Evolutionary conservation across 768 basidiomycete genomes (phyloP).

Genomic region (Lactarius quietus): DNA sequence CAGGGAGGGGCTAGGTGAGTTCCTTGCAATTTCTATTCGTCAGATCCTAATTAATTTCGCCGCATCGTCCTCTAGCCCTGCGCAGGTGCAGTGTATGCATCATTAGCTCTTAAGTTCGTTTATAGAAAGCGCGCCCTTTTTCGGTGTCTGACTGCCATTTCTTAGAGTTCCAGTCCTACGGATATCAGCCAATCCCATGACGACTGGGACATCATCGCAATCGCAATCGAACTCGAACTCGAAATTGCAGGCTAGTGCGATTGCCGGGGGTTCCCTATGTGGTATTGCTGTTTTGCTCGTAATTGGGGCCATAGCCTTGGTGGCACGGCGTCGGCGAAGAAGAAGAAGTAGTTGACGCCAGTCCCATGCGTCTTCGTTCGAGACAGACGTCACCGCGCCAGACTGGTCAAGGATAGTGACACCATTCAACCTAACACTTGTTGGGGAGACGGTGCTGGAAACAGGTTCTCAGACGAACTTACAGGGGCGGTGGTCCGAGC

Average conservation of each 20-base stretch:
- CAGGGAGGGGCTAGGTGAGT: slow-evolving; percentile 19
- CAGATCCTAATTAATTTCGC: not conserved
- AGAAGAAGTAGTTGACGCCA: too few species aligned
- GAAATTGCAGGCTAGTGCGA: slow-evolving; percentile 11
- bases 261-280: slow-evolving; percentile 23
- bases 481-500: too few species aligned
- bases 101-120: slow-evolving; percentile 27
- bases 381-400: too few species aligned
- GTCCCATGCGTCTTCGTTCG: too few species aligned
- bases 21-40: not conserved
- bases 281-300: slow-evolving; percentile 1
- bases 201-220: not conserved
- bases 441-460: not conserved
- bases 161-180: not conserved
- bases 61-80: slow-evolving; percentile 16
- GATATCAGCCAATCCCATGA: not conserved
- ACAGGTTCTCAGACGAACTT: not conserved
- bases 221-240: not conserved
- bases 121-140: not conserved
- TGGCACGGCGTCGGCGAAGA: not conserved
- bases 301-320: not conserved
- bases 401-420: not conserved
- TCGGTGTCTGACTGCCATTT: not conserved
- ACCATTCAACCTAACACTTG: not conserved
- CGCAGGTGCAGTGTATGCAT: slow-evolving; percentile 28